Evolutionary conservation across 768 basidiomycete species (phyloP).

Genomic region (Udeniomyces megalosporus): DNA sequence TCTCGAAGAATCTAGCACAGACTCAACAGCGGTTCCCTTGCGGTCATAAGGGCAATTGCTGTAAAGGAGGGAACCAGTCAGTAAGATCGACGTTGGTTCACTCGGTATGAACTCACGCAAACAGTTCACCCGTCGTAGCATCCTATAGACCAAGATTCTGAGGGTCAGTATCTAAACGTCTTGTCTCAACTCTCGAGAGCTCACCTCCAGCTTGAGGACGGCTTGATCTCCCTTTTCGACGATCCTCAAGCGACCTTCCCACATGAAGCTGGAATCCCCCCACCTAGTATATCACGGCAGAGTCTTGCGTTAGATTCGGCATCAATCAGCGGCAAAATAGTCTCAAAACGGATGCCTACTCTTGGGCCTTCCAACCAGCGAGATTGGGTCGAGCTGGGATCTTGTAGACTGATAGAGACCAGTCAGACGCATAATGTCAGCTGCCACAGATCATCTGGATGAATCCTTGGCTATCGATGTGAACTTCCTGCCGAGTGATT

Average conservation of each 20-base stretch:
- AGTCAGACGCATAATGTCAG: too few species aligned
- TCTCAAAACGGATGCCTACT: too few species aligned
- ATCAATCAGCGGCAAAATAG: too few species aligned
- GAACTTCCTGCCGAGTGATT: too few species aligned
- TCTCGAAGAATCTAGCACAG: slow-evolving; percentile 85
- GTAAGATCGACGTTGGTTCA: too few species aligned
- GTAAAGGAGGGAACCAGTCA: too few species aligned
- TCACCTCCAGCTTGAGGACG: slow-evolving; percentile 63
- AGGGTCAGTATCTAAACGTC: too few species aligned
- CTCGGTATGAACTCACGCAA: slow-evolving; percentile 70
- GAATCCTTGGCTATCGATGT: too few species aligned
- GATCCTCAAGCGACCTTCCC: slow-evolving; percentile 82
- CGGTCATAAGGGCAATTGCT: slow-evolving; percentile 50
- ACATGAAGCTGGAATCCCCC: slow-evolving; percentile 75
- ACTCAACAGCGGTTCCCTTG: slow-evolving; percentile 67
- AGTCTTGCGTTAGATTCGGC: too few species aligned
- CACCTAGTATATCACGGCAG: too few species aligned
- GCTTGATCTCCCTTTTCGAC: slow-evolving; percentile 57
- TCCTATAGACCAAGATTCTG: too few species aligned
- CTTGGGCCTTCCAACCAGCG: slow-evolving; percentile 65
- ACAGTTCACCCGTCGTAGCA: slow-evolving; percentile 40
- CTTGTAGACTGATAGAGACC: slow-evolving; percentile 53
- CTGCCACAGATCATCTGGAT: background rate
- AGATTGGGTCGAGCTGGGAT: slow-evolving; percentile 73
- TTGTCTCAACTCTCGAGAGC: too few species aligned